Base-by-base conservation (phyloP, 768 basidiomycete genomes). In the Candolleomyces aberdarensis region DNA sequence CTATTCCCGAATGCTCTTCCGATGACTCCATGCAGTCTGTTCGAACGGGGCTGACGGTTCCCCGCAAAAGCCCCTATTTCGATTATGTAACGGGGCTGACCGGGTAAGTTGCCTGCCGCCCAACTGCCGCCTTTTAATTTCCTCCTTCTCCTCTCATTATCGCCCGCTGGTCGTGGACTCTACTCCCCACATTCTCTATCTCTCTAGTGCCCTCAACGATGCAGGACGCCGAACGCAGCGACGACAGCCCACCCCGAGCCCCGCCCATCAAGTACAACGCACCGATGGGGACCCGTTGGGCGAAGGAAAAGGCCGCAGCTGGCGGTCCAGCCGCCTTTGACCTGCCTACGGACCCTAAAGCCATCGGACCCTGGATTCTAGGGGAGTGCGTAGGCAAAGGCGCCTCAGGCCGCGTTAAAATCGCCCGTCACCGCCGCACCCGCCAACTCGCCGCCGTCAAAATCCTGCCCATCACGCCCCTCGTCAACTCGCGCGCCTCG, bases 371-470 rank as follows among this genome's bases (percentile, higher is more conserved):
- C 2, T 97, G 95, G 95, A 81, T 93, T 65, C 85, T 97, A 8
- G 95, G 95, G 59, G 91, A 93, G 72, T 96, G 93, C 65, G 88
- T 97, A 58, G 95, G 95, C 6, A 95, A 95, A 76, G 95, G 95
- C 55, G 92, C 92, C 36, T 92, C 91, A 66, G 95, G 95, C 69
- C 91, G 93, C 58, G 96, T 98, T 70, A 94, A 94, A 75, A 91
- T 98, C 64, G 96, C 94, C 20, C 87, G 86, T 65, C 95, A 98
- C 71, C 82, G 83, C 20, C 80, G 81, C 41, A 95, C 95, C 8
- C 91, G 92, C 13, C 89, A 96, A 71, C 89, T 95, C 70, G 96
- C 96, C 55, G 96, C 96, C 7, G 87, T 97, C 73, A 98, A 98
- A 78, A 97, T 98, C 61, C 86, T 98, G 29, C 94, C 95, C 10